Conservation (phyloP, 1,284 basidiomycete species). For the Vanrija humicola region DNA sequence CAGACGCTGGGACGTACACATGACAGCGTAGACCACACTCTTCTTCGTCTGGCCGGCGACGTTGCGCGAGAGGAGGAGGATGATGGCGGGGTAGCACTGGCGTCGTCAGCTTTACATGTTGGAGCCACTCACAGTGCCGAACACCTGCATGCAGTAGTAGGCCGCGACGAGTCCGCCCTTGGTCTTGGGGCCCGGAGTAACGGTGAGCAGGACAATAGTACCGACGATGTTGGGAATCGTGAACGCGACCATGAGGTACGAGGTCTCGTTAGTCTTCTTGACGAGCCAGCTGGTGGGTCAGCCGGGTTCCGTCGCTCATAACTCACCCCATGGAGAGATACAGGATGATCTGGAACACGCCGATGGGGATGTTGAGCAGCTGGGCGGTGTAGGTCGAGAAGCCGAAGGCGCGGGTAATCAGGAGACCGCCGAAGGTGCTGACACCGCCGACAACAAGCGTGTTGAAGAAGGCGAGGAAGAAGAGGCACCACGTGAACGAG, state of each 20-base stretch:
- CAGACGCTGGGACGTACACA: conserved; percentile 6
- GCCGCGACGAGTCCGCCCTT: conserved; percentile 24
- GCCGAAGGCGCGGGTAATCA: conserved; percentile 23
- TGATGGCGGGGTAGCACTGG: conserved; percentile 22
- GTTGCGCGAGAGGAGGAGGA: conserved; percentile 26
- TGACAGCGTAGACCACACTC: conserved; percentile 26
- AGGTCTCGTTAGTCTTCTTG: conserved; percentile 22
- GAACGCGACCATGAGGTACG: conserved; percentile 21
- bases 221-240: conserved; percentile 27
- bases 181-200: conserved; percentile 15
- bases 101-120: not conserved
- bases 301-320: conserved; percentile 1
- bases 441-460: conserved; percentile 17
- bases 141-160: conserved; percentile 29
- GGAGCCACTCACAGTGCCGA: conserved; percentile 15
- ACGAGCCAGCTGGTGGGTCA: conserved; percentile 7
- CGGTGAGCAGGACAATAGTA: conserved; percentile 25
- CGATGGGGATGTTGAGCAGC: conserved; percentile 24
- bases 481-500: conserved; percentile 1
- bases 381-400: conserved; percentile 18
- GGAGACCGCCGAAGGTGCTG: conserved; percentile 15
- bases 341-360: conserved; percentile 12
- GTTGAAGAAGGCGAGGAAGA: conserved; percentile 9
- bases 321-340: conserved; percentile 16
- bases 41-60: conserved; percentile 35